A percentile compares a stretch with the other conserved stretches of the same genome.
Conservation (phyloP, 495 filamentous ascomycete genomes). For the Talaromyces nanjingensis region DNA sequence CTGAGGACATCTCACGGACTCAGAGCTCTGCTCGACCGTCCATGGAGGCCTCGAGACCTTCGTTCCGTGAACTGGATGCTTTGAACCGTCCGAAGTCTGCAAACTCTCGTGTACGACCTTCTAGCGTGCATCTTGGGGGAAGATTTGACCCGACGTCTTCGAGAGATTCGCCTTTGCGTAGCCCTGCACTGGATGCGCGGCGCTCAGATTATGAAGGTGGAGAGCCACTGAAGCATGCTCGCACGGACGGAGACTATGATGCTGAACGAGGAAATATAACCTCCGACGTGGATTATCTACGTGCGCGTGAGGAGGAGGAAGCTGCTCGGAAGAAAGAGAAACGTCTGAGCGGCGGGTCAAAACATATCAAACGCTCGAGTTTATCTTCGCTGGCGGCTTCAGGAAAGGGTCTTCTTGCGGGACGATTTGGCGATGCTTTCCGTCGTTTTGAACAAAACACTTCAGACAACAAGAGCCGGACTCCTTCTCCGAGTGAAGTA, state of each 20-base stretch:
- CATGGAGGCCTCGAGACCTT: conserved; percentile 64
- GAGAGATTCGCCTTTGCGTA: conserved; percentile 52
- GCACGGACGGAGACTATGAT: conserved; percentile 30
- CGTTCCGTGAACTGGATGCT: conserved; percentile 50
- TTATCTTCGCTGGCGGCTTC: conserved; percentile 68
- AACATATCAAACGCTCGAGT: conserved; percentile 75
- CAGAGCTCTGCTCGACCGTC: conserved; percentile 74
- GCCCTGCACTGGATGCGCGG: conserved; percentile 32
- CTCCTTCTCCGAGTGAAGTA: conserved; percentile 35
- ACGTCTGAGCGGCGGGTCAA: conserved; percentile 51
- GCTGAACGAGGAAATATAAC: conserved; percentile 54
- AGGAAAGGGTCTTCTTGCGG: conserved; percentile 78
- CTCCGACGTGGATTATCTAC: conserved; percentile 84
- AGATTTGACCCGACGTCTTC: conserved; percentile 59
- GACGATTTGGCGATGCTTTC: conserved; percentile 94
- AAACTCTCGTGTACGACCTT: conserved; percentile 55
- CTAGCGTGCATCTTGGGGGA: conserved; percentile 71
- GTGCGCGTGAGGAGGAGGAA: conserved; percentile 67
- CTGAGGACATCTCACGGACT: conserved; percentile 37
- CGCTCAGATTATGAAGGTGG: conserved; percentile 31
- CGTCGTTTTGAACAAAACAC: conserved; percentile 75
- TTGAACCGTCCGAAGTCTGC: conserved; percentile 56
- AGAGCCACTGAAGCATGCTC: conserved; percentile 28
- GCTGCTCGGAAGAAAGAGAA: conserved; percentile 62
- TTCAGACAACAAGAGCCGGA: conserved; percentile 37